These are phyloP conservation scores for Paraconiothyrium sp. DNA, from an alignment of 2,329 filamentous ascomycete species.

Conservation along the genomic window DNA sequence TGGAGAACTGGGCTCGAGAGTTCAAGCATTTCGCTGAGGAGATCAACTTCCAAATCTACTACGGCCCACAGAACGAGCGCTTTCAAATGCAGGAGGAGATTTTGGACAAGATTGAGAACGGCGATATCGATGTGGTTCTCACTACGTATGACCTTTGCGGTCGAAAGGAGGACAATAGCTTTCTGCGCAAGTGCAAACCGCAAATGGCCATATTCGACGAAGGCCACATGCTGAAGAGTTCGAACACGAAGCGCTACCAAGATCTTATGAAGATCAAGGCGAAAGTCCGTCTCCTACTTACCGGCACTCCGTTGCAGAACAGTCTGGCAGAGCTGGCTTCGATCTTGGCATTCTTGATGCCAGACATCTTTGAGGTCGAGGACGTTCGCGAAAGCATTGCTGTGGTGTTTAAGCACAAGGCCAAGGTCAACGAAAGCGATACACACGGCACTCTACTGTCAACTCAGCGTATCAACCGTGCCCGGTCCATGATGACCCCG, in stretches of 20 bases:
- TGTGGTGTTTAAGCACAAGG: constrained; percentile 90
- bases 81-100: constrained; percentile 73
- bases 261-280: constrained; percentile 80
- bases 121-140: constrained; percentile 71
- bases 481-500: constrained; percentile 90
- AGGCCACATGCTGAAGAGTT: constrained; percentile 92
- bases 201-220: constrained; percentile 85
- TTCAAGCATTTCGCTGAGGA: constrained; percentile 86
- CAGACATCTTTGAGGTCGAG: constrained; percentile 75
- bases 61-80: constrained; percentile 74
- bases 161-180: constrained; percentile 69
- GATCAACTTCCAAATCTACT: constrained; percentile 76
- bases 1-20: constrained; percentile 95
- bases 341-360: constrained; percentile 93
- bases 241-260: constrained; percentile 81
- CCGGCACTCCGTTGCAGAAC: constrained; percentile 92
- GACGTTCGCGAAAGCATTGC: constrained; percentile 78
- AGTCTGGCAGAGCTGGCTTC: constrained; percentile 92
- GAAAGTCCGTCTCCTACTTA: constrained; percentile 85
- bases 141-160: constrained; percentile 75
- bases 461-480: constrained; percentile 83
- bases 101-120: constrained; percentile 67
- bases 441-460: constrained; percentile 82
- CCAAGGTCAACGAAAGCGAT: constrained; percentile 78
- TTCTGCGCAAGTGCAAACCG: constrained; percentile 67